Evolutionary conservation across 2,329 filamentous ascomycete species (phyloP).

Genomic region (Ascochyta pisi): DNA sequence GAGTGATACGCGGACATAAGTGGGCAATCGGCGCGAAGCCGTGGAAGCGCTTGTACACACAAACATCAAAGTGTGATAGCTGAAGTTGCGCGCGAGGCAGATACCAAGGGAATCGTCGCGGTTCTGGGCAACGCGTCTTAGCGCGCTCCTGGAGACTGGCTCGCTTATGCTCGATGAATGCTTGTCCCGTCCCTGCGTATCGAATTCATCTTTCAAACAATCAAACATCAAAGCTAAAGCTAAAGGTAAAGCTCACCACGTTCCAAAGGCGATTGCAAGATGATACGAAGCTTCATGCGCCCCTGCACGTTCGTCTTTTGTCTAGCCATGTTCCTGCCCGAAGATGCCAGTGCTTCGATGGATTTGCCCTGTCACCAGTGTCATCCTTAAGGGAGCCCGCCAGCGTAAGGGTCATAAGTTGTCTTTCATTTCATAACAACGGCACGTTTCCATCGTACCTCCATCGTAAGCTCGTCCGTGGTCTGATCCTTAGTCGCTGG

Average conservation of each 20-base stretch:
- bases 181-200: not conserved
- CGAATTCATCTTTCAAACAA: not conserved
- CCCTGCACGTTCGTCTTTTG: not conserved
- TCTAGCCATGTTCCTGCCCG: not conserved
- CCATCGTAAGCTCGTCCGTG: not conserved
- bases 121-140: slow-evolving; percentile 11
- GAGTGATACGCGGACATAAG: not conserved
- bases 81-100: not conserved
- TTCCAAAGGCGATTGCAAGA: not conserved
- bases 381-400: not conserved
- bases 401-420: slow-evolving; percentile 10
- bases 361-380: not conserved
- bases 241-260: not conserved
- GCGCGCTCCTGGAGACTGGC: slow-evolving; percentile 11
- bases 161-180: slow-evolving; percentile 13
- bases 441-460: not conserved
- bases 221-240: too few relatives aligned
- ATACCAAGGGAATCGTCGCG: slow-evolving; percentile 2
- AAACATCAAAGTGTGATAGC: not conserved
- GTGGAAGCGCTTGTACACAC: not conserved
- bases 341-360: not conserved
- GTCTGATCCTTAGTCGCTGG: slow-evolving; percentile 40
- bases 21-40: not conserved
- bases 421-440: not conserved
- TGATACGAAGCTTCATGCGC: not conserved